Conservation (phyloP, 176 grass and related monocot genomes). For the Avena sativa region DNA sequence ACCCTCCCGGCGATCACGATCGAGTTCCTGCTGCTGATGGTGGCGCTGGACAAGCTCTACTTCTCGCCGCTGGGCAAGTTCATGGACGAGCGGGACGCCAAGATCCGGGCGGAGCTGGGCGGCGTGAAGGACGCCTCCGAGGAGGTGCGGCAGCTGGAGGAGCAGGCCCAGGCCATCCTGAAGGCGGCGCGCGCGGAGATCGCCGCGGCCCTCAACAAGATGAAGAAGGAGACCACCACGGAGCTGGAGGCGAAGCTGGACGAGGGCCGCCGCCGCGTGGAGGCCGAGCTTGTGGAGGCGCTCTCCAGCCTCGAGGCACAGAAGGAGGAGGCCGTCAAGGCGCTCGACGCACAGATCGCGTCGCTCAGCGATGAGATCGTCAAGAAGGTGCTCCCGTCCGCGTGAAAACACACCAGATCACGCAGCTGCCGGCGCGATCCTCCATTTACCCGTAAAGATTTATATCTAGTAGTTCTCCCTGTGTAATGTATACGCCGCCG, state of each 20-base stretch:
- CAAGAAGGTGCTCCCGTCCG: constrained; percentile 83
- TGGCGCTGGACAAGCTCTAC: constrained; percentile 96
- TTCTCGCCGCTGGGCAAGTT: constrained; percentile 94
- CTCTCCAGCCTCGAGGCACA: constrained; percentile 77
- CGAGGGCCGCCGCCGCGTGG: constrained; percentile 76
- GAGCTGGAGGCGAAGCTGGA: constrained; percentile 87
- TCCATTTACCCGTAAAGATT: constrained; percentile 2
- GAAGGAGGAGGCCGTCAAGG: constrained; percentile 81
- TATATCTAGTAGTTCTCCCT: constrained; percentile 1
- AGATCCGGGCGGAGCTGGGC: constrained; percentile 82
- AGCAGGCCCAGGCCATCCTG: constrained; percentile 74
- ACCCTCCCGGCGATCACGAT: constrained; percentile 77
- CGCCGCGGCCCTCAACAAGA: constrained; percentile 94
- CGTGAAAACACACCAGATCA: constrained; percentile 41
- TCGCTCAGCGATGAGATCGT: constrained; percentile 95
- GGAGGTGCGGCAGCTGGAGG: constrained; percentile 96
- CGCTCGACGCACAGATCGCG: constrained; percentile 91
- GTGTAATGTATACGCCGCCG: constrained; percentile 28
- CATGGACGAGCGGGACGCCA: constrained; percentile 96
- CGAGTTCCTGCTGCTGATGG: constrained; percentile 97
- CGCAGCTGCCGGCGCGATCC: constrained; percentile 16
- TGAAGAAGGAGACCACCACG: constrained; percentile 91
- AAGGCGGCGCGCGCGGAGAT: constrained; percentile 92
- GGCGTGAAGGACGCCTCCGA: constrained; percentile 91
- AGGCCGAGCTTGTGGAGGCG: constrained; percentile 86